phyloP scores from a whole-genome alignment of 805 yeast species.

The Yarrowia bubula region DNA sequence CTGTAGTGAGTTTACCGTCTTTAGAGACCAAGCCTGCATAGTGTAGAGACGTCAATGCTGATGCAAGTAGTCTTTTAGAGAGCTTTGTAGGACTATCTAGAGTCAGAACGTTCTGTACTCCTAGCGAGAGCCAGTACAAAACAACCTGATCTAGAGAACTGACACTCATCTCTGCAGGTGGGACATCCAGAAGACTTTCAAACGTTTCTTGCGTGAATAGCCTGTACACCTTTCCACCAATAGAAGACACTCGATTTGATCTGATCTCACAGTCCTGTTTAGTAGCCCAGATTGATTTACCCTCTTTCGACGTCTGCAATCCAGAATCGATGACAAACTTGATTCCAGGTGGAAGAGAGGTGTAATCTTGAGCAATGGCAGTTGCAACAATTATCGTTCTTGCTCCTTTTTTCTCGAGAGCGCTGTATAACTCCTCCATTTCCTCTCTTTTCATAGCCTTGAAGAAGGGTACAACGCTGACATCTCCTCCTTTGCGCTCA shows the following conservation, averaged over 20 bases:
- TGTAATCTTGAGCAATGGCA: not conserved
- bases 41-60: not conserved
- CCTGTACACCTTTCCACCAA: constrained; percentile 5
- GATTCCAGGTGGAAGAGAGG: not conserved
- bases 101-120: not conserved
- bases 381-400: not conserved
- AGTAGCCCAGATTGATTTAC: not conserved
- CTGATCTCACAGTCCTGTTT: constrained; percentile 4
- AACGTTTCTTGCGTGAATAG: not conserved
- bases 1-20: not conserved
- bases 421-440: not conserved
- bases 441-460: constrained; percentile 3
- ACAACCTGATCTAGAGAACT: not conserved
- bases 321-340: constrained; percentile 4
- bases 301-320: not conserved
- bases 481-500: not conserved
- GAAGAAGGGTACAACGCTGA: not conserved
- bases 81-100: not conserved
- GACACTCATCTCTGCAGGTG: not conserved
- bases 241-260: not conserved
- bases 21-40: not conserved
- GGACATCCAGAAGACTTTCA: not conserved
- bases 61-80: not conserved
- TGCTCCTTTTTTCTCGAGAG: not conserved
- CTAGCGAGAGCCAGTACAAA: not conserved